A percentile compares a stretch with the other conserved stretches of the same genome.
phyloP scores from a whole-genome alignment of 2,329 filamentous ascomycete genomes.

The Elsinoe necatrix region DNA sequence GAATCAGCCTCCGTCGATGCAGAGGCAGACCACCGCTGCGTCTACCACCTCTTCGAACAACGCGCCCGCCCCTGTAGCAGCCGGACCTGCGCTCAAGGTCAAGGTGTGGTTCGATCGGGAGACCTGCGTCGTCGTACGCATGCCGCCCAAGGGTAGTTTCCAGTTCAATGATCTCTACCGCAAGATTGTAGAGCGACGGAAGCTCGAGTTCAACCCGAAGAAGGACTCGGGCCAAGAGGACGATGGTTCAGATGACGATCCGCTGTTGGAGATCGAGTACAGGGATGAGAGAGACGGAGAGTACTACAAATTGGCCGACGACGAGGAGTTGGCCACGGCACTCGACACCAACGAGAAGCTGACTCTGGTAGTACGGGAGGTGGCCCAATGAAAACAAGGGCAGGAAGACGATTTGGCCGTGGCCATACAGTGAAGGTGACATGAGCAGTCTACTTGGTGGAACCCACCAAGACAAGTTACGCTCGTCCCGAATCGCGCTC shows the following conservation, averaged over 20 bases:
- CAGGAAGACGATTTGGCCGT: too few species aligned
- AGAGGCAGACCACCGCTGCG: constrained; percentile 16
- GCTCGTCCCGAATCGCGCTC: background rate
- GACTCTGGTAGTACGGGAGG: constrained; percentile 47
- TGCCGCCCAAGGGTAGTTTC: constrained; percentile 62
- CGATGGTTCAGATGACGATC: constrained; percentile 33
- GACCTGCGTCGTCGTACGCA: constrained; percentile 83
- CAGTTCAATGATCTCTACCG: constrained; percentile 68
- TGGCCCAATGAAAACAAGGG: constrained; percentile 8
- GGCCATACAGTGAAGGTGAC: too few species aligned
- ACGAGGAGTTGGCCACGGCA: constrained; percentile 73
- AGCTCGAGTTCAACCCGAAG: constrained; percentile 46
- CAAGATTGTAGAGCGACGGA: constrained; percentile 76
- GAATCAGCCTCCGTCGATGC: constrained; percentile 19
- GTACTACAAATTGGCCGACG: constrained; percentile 65
- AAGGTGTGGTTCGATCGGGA: constrained; percentile 84
- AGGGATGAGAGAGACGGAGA: constrained; percentile 73
- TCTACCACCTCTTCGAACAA: constrained; percentile 9
- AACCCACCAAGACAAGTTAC: too few species aligned
- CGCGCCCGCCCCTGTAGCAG: background rate
- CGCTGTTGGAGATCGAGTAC: constrained; percentile 74
- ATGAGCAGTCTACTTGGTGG: too few species aligned
- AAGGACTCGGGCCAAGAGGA: constrained; percentile 21
- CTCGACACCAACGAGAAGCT: constrained; percentile 81
- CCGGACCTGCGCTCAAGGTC: constrained; percentile 59